These are phyloP conservation scores for Mycena sp. DNA, from an alignment of 1,284 basidiomycete genomes.

Conservation along the genomic window DNA sequence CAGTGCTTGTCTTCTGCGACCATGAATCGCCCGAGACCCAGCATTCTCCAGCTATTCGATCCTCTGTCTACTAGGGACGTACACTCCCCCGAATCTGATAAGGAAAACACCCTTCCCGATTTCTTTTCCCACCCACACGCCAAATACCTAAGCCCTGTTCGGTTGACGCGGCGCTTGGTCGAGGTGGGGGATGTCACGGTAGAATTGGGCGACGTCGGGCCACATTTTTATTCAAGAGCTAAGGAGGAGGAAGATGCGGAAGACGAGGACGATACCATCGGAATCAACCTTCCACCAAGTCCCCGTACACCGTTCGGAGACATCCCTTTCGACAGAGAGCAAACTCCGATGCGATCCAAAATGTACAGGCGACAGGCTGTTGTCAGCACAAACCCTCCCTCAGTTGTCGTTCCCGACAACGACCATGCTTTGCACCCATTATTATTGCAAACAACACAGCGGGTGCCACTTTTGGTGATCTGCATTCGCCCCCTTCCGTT, in stretches of 20 bases:
- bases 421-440: conserved; percentile 20
- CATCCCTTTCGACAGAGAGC: conserved; percentile 42
- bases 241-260: conserved; percentile 8
- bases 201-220: conserved; percentile 39
- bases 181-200: conserved; percentile 65
- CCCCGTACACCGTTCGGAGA: conserved; percentile 49
- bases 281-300: not conserved
- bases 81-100: conserved; percentile 55
- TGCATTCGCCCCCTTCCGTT: conserved; percentile 1
- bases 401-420: not conserved
- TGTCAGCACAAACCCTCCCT: not conserved
- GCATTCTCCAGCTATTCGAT: conserved; percentile 67
- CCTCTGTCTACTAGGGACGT: conserved; percentile 50
- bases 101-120: conserved; percentile 62
- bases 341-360: conserved; percentile 44
- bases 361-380: conserved; percentile 32
- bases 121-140: conserved; percentile 47
- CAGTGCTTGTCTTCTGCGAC: too few relatives aligned
- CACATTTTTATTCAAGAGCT: not conserved
- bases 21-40: conserved; percentile 53
- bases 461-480: conserved; percentile 23
- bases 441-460: conserved; percentile 14
- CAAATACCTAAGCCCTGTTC: conserved; percentile 41
- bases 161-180: conserved; percentile 60
- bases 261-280: conserved; percentile 34